phyloP scores from a whole-genome alignment of 441 rosid species.

The Gossypium schwendimanii region DNA sequence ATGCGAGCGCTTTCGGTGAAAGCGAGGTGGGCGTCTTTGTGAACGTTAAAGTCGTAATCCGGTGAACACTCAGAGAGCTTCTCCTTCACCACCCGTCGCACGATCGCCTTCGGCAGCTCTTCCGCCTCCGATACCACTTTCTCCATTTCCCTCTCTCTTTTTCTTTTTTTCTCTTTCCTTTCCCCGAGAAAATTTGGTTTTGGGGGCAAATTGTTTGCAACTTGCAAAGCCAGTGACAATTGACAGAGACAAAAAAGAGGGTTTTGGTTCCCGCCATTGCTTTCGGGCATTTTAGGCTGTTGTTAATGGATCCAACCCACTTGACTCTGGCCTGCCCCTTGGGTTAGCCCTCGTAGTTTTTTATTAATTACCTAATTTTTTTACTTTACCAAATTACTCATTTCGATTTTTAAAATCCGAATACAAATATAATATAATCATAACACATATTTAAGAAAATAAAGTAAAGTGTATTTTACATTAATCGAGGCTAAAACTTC shows the following conservation, averaged over 20 bases:
- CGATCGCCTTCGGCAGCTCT: conserved; percentile 78
- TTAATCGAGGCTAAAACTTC: no score
- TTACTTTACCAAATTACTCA: not conserved
- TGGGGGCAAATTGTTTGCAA: not conserved
- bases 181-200: not conserved
- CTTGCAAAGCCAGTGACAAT: not conserved
- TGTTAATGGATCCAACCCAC: not conserved
- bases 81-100: conserved; percentile 83
- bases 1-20: conserved; percentile 89
- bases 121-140: conserved; percentile 55
- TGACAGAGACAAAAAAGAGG: not conserved
- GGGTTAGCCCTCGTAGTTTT: not conserved
- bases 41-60: conserved; percentile 54
- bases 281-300: not conserved
- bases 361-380: not conserved
- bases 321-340: not conserved
- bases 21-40: conserved; percentile 75
- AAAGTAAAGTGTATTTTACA: no score
- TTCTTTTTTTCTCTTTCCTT: not conserved
- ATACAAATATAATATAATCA: no score
- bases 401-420: not conserved
- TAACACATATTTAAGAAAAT: no score
- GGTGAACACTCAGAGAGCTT: conserved; percentile 68
- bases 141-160: conserved; percentile 26
- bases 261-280: conserved; percentile 4